phyloP scores from a whole-genome alignment of 139 green algal species.

The Chlamydomonas sp. region DNA sequence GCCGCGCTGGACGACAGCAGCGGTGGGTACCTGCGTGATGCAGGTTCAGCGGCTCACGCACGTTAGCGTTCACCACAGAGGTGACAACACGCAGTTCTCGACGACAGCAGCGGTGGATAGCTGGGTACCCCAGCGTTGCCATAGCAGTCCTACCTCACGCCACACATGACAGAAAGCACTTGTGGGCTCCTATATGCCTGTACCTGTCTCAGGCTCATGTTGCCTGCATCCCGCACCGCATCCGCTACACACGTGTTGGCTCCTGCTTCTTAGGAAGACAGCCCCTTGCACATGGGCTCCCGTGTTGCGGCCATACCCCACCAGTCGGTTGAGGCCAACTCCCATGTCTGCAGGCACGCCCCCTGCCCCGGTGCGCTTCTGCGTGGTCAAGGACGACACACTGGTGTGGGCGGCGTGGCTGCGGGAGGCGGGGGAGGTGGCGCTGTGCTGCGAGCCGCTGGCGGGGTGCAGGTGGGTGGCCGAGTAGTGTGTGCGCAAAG shows the following conservation, averaged over 20 bases:
- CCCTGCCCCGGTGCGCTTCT: constrained; percentile 48
- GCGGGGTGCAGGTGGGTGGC: constrained; percentile 12
- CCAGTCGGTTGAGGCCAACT: background rate
- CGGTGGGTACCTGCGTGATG: constrained; percentile 3
- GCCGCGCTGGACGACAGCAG: constrained; percentile 47
- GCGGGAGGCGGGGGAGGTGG: background rate
- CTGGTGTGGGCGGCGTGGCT: constrained; percentile 39
- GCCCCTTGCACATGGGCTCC: no score
- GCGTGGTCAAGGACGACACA: constrained; percentile 22
- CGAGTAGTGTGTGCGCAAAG: no score
- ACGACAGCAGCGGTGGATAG: no score
- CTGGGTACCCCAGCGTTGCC: no score
- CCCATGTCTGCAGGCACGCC: constrained; percentile 29
- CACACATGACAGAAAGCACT: no score
- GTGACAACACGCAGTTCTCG: no score
- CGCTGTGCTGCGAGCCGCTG: constrained; percentile 9
- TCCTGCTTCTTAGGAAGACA: no score
- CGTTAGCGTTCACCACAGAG: background rate
- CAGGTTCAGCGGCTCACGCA: background rate
- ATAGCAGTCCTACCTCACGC: no score
- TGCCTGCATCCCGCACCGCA: background rate
- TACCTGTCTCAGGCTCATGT: background rate
- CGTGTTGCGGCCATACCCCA: no score
- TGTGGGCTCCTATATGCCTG: background rate
- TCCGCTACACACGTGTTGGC: no score